Conservation (phyloP, 371 early-diverging fungal genomes). For the Massospora cicadina region DNA sequence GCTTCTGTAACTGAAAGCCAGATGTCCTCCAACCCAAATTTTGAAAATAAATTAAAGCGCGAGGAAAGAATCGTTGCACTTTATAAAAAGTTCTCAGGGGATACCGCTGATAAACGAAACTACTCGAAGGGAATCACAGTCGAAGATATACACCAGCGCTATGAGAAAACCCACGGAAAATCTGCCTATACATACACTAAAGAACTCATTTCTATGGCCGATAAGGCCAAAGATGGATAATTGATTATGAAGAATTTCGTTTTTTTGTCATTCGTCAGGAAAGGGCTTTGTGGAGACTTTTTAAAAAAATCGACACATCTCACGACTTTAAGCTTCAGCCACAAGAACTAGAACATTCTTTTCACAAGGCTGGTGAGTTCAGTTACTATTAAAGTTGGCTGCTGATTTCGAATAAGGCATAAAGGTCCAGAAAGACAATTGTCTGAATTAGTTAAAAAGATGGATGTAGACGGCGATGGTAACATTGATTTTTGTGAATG, state of each 20-base stretch:
- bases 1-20: too few species aligned
- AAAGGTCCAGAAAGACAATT: constrained; percentile 39
- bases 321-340: constrained; percentile 38
- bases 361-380: constrained; percentile 26
- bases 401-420: constrained; percentile 22
- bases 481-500: constrained; percentile 53
- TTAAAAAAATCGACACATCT: constrained; percentile 40
- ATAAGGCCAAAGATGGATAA: constrained; percentile 38
- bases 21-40: constrained; percentile 19
- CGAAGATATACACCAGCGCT: background rate
- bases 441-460: constrained; percentile 34
- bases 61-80: constrained; percentile 2
- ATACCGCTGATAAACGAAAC: background rate
- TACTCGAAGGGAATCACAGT: background rate
- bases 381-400: background rate
- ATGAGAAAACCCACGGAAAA: constrained; percentile 17
- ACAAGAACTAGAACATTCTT: constrained; percentile 28
- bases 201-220: constrained; percentile 34
- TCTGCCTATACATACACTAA: constrained; percentile 24
- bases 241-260: constrained; percentile 51
- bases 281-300: constrained; percentile 40
- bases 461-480: constrained; percentile 50
- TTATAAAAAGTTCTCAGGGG: background rate
- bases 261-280: constrained; percentile 49
- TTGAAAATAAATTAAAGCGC: constrained; percentile 17